Conservation (phyloP, 1,139 yeast genomes). For the Geotrichum carabidarum region DNA sequence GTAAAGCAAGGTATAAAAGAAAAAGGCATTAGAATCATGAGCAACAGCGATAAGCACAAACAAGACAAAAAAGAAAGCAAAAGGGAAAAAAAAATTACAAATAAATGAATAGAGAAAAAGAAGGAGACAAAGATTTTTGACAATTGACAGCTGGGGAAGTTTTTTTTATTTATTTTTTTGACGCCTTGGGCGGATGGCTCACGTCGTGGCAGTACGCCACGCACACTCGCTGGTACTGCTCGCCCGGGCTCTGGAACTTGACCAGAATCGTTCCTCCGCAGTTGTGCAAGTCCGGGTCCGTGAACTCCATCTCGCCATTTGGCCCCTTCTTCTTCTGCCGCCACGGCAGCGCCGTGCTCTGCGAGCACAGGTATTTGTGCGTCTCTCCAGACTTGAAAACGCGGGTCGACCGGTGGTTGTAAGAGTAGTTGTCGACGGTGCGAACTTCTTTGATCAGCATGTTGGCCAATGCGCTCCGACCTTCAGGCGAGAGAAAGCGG, state of each 20-base stretch:
- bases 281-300: conserved; percentile 17
- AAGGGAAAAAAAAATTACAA: not conserved
- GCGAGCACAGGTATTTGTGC: conserved; percentile 19
- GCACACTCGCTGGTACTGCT: conserved; percentile 15
- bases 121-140: not conserved
- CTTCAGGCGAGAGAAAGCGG: conserved; percentile 15
- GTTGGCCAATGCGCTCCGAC: conserved; percentile 17
- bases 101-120: not conserved
- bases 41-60: not conserved
- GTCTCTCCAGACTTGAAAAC: conserved; percentile 20
- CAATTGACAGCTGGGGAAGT: not conserved
- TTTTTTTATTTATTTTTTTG: conserved; percentile 1
- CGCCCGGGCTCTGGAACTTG: conserved; percentile 19
- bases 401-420: conserved; percentile 19
- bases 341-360: conserved; percentile 19
- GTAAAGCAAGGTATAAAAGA: not conserved
- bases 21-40: not conserved
- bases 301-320: not conserved
- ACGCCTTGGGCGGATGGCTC: conserved; percentile 17
- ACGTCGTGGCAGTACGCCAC: conserved; percentile 20
- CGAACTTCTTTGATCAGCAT: conserved; percentile 12
- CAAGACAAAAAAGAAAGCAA: not conserved
- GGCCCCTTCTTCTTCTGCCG: conserved; percentile 15
- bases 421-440: conserved; percentile 13
- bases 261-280: conserved; percentile 19